Evolutionary conservation across 2,329 filamentous ascomycete species (phyloP).

Genomic region (Teratosphaeria pseudoeucalypti): DNA sequence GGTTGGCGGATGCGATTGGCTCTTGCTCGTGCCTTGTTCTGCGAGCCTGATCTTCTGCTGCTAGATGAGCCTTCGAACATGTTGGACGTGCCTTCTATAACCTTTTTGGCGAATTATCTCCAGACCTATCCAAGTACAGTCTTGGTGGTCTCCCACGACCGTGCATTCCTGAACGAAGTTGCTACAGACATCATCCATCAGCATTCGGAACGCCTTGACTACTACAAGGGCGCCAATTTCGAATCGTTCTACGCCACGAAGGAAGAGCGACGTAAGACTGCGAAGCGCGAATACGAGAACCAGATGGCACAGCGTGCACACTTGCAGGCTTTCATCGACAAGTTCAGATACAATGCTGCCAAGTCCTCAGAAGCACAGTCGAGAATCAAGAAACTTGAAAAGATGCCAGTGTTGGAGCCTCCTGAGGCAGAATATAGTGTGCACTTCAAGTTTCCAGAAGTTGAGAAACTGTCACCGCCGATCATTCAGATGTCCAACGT

Average conservation of each 20-base stretch:
- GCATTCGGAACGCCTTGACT: conserved; percentile 92
- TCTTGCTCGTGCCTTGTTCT: conserved; percentile 88
- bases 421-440: conserved; percentile 93
- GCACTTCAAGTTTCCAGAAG: conserved; percentile 93
- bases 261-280: conserved; percentile 92
- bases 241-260: conserved; percentile 93
- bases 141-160: conserved; percentile 94
- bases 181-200: conserved; percentile 99
- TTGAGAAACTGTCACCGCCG: conserved; percentile 92
- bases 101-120: conserved; percentile 92
- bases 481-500: conserved; percentile 97
- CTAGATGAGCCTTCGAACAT: conserved; percentile 99
- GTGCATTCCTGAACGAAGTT: conserved; percentile 96
- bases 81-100: conserved; percentile 99
- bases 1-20: conserved; percentile 99
- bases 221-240: conserved; percentile 97
- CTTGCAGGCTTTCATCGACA: conserved; percentile 96
- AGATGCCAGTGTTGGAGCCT: conserved; percentile 82
- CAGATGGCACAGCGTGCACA: conserved; percentile 92
- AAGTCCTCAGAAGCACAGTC: conserved; percentile 98
- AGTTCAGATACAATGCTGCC: conserved; percentile 97
- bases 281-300: conserved; percentile 95
- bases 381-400: conserved; percentile 96
- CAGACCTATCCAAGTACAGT: conserved; percentile 90
- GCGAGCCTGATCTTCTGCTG: conserved; percentile 87